phyloP scores from a whole-genome alignment of 768 basidiomycete species.

The Clitopilus passeckerianus region DNA sequence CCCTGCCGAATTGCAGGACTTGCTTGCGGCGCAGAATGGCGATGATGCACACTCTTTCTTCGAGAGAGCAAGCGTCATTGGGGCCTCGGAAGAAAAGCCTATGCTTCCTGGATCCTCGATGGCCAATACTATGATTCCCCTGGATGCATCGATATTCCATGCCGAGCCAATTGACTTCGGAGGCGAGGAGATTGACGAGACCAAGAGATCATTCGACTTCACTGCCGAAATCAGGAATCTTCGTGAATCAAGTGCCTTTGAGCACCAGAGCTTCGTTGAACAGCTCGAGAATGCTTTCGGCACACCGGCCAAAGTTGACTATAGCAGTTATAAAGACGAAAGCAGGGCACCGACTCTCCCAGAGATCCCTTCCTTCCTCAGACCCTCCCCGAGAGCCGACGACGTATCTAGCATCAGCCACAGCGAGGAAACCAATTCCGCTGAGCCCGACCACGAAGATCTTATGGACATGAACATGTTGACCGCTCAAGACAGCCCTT shows the following conservation, averaged over 20 bases:
- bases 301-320: slow-evolving; percentile 65
- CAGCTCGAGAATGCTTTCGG: slow-evolving; percentile 78
- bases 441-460: slow-evolving; percentile 2
- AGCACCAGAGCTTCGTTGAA: slow-evolving; percentile 74
- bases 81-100: slow-evolving; percentile 35
- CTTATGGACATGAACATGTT: slow-evolving; percentile 21
- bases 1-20: slow-evolving; percentile 69
- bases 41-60: slow-evolving; percentile 34
- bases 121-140: neutral
- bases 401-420: neutral
- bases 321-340: slow-evolving; percentile 33
- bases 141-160: slow-evolving; percentile 33
- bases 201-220: slow-evolving; percentile 81
- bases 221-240: slow-evolving; percentile 71
- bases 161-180: slow-evolving; percentile 35
- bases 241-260: slow-evolving; percentile 64
- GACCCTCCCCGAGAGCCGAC: slow-evolving; percentile 27
- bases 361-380: slow-evolving; percentile 49
- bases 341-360: slow-evolving; percentile 21
- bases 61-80: slow-evolving; percentile 28
- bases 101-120: slow-evolving; percentile 12
- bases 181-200: slow-evolving; percentile 55
- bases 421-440: neutral
- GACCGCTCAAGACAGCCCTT: slow-evolving; percentile 5
- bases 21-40: slow-evolving; percentile 40